phyloP scores from a whole-genome alignment of 257 asterid species.

The Jaltomata sinuosa region DNA sequence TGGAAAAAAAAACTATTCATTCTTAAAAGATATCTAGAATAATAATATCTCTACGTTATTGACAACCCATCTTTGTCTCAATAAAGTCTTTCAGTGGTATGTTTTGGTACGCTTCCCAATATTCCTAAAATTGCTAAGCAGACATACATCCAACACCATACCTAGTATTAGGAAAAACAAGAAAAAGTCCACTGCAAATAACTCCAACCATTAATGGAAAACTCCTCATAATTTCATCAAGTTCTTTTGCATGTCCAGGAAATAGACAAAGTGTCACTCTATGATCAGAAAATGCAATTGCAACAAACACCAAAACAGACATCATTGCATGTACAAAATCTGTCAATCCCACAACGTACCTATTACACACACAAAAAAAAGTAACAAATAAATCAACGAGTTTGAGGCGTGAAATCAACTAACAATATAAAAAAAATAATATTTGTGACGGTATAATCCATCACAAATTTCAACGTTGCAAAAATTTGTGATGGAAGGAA shows the following conservation, averaged over 20 bases:
- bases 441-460: not conserved
- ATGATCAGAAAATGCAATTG: slow-evolving; percentile 76
- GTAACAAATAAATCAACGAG: not conserved
- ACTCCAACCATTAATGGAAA: slow-evolving; percentile 88
- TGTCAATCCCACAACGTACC: slow-evolving; percentile 44
- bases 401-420: not conserved
- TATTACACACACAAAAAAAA: not conserved
- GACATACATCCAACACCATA: slow-evolving; percentile 78
- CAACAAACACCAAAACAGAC: slow-evolving; percentile 71
- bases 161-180: slow-evolving; percentile 80
- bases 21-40: too few species aligned
- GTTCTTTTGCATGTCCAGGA: slow-evolving; percentile 63
- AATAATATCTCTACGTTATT: too few species aligned
- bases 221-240: slow-evolving; percentile 84
- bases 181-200: slow-evolving; percentile 73
- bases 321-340: slow-evolving; percentile 81
- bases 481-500: not conserved
- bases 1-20: too few species aligned
- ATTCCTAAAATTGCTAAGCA: slow-evolving; percentile 18
- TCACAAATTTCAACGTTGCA: not conserved
- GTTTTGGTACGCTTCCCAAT: too few species aligned
- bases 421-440: not conserved
- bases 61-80: too few species aligned
- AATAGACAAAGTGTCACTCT: slow-evolving; percentile 74
- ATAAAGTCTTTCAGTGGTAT: too few species aligned